Conservation (phyloP, 2,329 filamentous ascomycete species). For the Fusarium sp. region DNA sequence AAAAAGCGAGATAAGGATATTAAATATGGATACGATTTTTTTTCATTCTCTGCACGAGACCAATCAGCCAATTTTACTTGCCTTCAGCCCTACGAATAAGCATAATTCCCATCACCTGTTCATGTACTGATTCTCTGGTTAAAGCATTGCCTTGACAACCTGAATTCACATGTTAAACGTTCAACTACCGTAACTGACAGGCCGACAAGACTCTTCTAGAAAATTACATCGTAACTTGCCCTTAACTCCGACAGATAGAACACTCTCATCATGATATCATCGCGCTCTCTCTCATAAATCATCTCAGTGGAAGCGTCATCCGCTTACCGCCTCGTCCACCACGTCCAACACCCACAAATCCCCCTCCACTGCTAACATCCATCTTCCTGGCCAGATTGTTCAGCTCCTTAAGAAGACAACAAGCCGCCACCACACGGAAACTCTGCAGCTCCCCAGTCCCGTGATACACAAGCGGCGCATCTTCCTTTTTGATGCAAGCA, state of each 20-base stretch:
- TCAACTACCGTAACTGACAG: not conserved
- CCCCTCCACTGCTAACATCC: slow-evolving; percentile 34
- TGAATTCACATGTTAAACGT: not conserved
- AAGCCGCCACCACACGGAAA: slow-evolving; percentile 54
- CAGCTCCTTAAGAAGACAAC: slow-evolving; percentile 48
- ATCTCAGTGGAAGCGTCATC: slow-evolving; percentile 37
- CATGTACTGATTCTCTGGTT: not conserved
- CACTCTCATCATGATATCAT: not conserved
- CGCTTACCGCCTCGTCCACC: slow-evolving; percentile 15
- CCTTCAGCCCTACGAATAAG: not conserved
- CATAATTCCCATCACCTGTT: not conserved
- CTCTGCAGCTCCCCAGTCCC: slow-evolving; percentile 47
- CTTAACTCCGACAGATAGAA: not conserved
- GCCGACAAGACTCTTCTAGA: not conserved
- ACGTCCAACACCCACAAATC: slow-evolving; percentile 42
- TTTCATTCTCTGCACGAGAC: not conserved
- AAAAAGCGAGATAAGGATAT: not conserved
- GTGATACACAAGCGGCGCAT: slow-evolving; percentile 9
- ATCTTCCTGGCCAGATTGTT: slow-evolving; percentile 30
- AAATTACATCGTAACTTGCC: not conserved
- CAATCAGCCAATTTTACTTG: not conserved
- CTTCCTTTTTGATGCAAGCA: slow-evolving; percentile 31
- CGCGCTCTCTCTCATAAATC: not conserved
- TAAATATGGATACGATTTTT: not conserved
- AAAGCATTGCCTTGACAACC: not conserved